Percentiles rank a stretch among this genome's conserved stretches.
These are phyloP conservation scores for Boletus sp. DNA, from an alignment of 768 basidiomycete species.

Conservation along the genomic window DNA sequence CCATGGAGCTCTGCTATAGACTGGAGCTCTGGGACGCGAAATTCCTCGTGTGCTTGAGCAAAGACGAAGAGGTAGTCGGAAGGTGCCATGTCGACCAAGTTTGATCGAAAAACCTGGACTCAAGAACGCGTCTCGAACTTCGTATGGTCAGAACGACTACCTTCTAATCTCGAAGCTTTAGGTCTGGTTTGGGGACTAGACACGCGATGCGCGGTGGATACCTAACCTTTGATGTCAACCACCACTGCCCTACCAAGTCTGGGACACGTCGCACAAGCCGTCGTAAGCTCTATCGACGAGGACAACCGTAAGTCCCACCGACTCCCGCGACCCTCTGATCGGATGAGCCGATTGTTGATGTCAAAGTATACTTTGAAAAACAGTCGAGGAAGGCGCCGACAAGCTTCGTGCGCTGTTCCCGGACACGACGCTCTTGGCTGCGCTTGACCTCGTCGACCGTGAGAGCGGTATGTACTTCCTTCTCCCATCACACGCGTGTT, in stretches of 20 bases:
- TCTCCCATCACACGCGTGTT: background rate
- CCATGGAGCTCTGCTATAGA: constrained; percentile 74
- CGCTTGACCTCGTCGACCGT: constrained; percentile 74
- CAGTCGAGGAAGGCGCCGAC: constrained; percentile 54
- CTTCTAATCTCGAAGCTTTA: background rate
- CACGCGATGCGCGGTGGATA: background rate
- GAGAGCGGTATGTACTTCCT: constrained; percentile 50
- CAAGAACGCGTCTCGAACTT: background rate
- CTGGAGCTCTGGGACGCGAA: constrained; percentile 77
- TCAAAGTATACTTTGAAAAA: background rate
- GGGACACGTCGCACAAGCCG: constrained; percentile 27
- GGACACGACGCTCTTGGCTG: constrained; percentile 60
- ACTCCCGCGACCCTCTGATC: background rate
- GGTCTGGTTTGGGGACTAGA: background rate
- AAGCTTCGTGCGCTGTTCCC: constrained; percentile 58
- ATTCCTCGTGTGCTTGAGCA: constrained; percentile 78
- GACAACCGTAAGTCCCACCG: constrained; percentile 29
- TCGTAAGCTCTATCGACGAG: constrained; percentile 33
- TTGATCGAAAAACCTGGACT: background rate
- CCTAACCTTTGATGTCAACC: constrained; percentile 16
- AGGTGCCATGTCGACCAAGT: constrained; percentile 13
- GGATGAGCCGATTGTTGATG: background rate
- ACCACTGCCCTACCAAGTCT: constrained; percentile 13
- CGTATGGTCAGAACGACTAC: too few species aligned
- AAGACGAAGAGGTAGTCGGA: constrained; percentile 63